Evolutionary conservation across 306 rosid species (phyloP).

Genomic region (Inga leiocalycina): DNA sequence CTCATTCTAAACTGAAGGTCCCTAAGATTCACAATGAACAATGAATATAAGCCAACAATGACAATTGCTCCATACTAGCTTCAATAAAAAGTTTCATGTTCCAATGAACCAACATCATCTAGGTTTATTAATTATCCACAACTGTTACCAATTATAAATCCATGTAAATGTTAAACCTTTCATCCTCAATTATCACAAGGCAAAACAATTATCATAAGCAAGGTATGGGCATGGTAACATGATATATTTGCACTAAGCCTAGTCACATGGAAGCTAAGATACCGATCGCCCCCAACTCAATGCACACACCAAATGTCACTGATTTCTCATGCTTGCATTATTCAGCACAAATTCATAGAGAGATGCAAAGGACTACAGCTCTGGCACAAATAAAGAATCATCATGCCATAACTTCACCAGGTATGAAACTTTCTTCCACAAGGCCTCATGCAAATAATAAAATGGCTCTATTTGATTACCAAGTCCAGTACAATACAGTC

Average conservation of each 20-base stretch:
- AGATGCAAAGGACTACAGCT: slow-evolving; percentile 38
- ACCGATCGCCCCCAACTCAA: slow-evolving; percentile 29
- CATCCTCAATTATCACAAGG: slow-evolving; percentile 32
- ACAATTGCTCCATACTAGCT: neutral
- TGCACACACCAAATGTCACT: slow-evolving; percentile 38
- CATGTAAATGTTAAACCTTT: slow-evolving; percentile 29
- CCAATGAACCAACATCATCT: neutral
- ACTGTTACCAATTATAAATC: slow-evolving; percentile 6
- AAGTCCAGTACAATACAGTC: slow-evolving; percentile 72
- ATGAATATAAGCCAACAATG: slow-evolving; percentile 6
- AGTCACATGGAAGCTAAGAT: slow-evolving; percentile 30
- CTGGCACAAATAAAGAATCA: slow-evolving; percentile 41
- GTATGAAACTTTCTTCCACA: slow-evolving; percentile 51
- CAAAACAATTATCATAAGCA: slow-evolving; percentile 18
- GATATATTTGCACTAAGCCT: slow-evolving; percentile 24
- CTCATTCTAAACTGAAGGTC: slow-evolving; percentile 11
- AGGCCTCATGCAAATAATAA: slow-evolving; percentile 67
- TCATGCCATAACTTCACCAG: slow-evolving; percentile 47
- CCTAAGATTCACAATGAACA: slow-evolving; percentile 12
- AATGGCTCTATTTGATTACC: slow-evolving; percentile 66
- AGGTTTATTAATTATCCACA: neutral
- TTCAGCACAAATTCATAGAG: slow-evolving; percentile 42
- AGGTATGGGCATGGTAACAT: slow-evolving; percentile 1
- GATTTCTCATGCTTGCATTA: slow-evolving; percentile 32
- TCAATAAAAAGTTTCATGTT: neutral